Conservation (phyloP, 331 rosid genomes). For the Saraca asoca region DNA sequence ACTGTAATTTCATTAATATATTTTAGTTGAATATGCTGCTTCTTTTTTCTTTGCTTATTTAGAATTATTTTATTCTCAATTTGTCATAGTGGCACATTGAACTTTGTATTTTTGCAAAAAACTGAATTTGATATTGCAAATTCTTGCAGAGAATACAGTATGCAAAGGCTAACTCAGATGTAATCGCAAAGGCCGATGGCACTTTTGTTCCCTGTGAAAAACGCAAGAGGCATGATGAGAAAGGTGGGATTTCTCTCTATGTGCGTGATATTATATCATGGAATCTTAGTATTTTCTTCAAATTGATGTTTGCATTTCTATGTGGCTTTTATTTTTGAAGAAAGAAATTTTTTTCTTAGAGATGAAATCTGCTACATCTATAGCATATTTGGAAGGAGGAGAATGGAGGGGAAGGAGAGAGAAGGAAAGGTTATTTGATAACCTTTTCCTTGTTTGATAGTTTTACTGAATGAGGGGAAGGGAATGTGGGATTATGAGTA, state of each 20-base stretch:
- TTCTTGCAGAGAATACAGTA: constrained; percentile 78
- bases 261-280: no score
- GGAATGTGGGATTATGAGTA: no score
- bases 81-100: neutral
- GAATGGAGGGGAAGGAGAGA: no score
- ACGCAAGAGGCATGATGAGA: constrained; percentile 89
- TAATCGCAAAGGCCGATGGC: constrained; percentile 86
- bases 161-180: constrained; percentile 92
- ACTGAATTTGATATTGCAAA: constrained; percentile 34
- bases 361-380: neutral
- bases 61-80: constrained; percentile 25
- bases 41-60: neutral
- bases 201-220: constrained; percentile 87
- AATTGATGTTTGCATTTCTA: no score
- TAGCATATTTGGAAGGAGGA: no score
- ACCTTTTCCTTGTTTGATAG: no score
- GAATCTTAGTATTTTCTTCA: no score
- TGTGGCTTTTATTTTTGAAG: neutral
- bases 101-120: neutral
- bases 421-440: no score
- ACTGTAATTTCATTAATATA: neutral
- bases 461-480: no score
- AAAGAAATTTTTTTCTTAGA: constrained; percentile 10
- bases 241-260: constrained; percentile 52
- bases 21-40: neutral